Conservation (phyloP, 805 yeast species). For the Nakazawaea peltata region DNA sequence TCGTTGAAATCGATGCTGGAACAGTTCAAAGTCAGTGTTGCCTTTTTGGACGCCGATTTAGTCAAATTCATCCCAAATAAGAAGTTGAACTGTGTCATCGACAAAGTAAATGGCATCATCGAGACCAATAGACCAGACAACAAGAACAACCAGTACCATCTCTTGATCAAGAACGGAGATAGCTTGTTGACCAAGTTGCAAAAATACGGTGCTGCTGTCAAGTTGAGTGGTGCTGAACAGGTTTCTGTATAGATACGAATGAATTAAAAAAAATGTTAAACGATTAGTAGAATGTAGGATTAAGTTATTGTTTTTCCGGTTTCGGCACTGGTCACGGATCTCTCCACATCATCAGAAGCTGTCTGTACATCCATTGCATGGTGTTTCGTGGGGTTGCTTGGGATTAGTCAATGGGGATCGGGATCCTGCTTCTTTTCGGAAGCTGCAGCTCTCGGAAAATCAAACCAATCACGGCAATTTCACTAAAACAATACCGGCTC, state of each 20-base stretch:
- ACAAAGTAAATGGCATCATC: conserved; percentile 88
- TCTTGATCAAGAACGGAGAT: conserved; percentile 87
- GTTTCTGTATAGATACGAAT: conserved; percentile 18
- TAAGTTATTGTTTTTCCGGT: no score
- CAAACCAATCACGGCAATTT: no score
- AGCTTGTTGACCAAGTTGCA: conserved; percentile 87
- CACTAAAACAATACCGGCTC: no score
- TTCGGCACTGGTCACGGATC: no score
- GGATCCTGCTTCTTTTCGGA: no score
- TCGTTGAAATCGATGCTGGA: conserved; percentile 90
- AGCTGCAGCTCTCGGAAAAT: no score
- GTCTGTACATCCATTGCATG: no score
- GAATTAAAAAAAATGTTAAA: no score
- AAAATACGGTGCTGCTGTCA: conserved; percentile 95
- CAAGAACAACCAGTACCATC: conserved; percentile 89
- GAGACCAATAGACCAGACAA: conserved; percentile 95
- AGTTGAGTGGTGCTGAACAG: conserved; percentile 86
- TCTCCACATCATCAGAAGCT: no score
- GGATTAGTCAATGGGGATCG: no score
- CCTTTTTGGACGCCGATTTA: conserved; percentile 80
- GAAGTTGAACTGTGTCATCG: conserved; percentile 91
- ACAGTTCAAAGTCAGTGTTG: conserved; percentile 83
- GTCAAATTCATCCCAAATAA: conserved; percentile 89
- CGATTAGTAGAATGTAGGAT: no score
- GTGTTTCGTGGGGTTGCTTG: no score